Base-by-base conservation (phyloP, 495 filamentous ascomycete genomes). In the Oleoguttula mirabilis region DNA sequence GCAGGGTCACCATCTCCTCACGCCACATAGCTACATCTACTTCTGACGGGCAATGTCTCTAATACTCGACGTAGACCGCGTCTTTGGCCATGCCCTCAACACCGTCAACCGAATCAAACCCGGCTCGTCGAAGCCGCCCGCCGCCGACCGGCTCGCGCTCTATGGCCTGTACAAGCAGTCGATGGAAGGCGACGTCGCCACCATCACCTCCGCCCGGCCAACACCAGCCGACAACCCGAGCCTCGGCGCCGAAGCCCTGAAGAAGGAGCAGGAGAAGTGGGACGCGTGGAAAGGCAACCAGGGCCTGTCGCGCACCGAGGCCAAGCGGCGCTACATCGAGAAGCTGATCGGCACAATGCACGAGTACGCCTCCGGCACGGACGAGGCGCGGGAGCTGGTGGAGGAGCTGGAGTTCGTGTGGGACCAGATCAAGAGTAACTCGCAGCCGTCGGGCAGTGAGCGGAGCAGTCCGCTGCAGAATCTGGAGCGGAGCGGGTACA, bases 111-210 rank as follows among this genome's bases (percentile, higher is more conserved):
- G 90, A 55, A 94, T 98, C 45, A 87, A 86, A 55, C 92, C 86
- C 11, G 88, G 90, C 19, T 84, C 84, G 30, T 74, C 82, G 38
- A 79, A 88, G 28, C 90, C 90, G 15, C 92, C 90, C 25, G 71
- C 87, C 7, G 66, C 72, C 23, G 88, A 88, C 54, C 82, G 90
- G 20, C 67, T 98, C 51, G 80, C 78, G 50, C 79, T 98, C 41
- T 98, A 98, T 77, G 90, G 90, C 38, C 71, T 98, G 47, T 98
- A 96, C 66, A 98, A 98, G 61, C 90, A 98, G 66, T 86, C 84
- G 50, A 96, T 94, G 88, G 87, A 96, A 65, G 90, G 90, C 23
- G 86, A 96, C 64, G 88, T 95, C 3, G 80, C 32, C 12, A 6
- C 84, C 52, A 83, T 83, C 24, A 81, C 94, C 1, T 90, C 94